phyloP scores from a whole-genome alignment of 345 rosid genomes.

The Rhizophora apiculata region DNA sequence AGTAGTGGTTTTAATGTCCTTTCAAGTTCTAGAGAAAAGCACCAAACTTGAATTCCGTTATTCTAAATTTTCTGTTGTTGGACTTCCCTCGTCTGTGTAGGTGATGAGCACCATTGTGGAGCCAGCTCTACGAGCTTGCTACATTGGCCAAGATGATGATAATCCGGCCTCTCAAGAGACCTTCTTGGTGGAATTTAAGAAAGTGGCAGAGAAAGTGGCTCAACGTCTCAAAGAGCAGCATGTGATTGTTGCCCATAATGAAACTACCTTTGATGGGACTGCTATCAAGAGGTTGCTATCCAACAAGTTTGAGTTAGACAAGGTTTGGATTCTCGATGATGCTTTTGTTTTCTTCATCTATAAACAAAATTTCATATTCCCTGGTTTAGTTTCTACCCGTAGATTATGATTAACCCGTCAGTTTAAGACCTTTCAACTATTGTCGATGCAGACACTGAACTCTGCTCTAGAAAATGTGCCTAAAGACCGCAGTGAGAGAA shows the following conservation, averaged over 20 bases:
- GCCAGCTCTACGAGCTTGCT: conserved; percentile 51
- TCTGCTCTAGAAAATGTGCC: conserved; percentile 52
- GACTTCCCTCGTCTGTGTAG: conserved; percentile 26
- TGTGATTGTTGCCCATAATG: conserved; percentile 89
- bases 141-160: conserved; percentile 31
- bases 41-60: neutral
- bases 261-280: conserved; percentile 80
- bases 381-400: no score
- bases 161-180: conserved; percentile 46
- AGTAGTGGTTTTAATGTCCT: neutral
- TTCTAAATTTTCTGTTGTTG: neutral
- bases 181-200: conserved; percentile 64
- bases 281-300: conserved; percentile 65
- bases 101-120: conserved; percentile 74
- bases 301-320: conserved; percentile 82
- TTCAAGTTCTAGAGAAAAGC: neutral
- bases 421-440: no score
- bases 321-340: conserved; percentile 38
- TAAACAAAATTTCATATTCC: no score
- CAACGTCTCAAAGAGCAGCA: conserved; percentile 85
- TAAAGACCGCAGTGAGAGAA: conserved; percentile 63
- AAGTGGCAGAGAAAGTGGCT: conserved; percentile 60
- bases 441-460: conserved; percentile 47
- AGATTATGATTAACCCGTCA: no score
- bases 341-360: no score